Base-by-base conservation (phyloP, 495 filamentous ascomycete genomes). In the Bathelium albidoporum region DNA sequence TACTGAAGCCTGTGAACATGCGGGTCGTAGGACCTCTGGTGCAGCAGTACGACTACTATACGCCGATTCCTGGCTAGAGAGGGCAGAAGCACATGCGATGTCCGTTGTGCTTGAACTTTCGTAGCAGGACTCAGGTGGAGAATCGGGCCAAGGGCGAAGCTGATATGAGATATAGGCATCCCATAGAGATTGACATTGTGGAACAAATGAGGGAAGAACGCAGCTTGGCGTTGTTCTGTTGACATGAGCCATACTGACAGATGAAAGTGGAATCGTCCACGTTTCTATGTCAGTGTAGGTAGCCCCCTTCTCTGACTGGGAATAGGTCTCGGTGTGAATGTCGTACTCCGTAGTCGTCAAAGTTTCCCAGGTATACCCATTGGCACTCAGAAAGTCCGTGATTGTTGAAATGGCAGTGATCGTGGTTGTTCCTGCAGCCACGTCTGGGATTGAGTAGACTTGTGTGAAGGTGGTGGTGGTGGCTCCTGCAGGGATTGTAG, bases 171-270 rank as follows among this genome's bases (percentile, higher is more conserved):
- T 24, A 20, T 49, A 61, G 32, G 22, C n/a, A 28, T 49, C 44
- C 60, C 60, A 61, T n/a, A 26, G 20, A 14, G 60, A 61, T 31
- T 61, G 60, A 31, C 60, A 61, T 29, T 61, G 32, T 22, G 60
- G 60, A 32, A 61, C 60, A 28, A 12, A 44, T 28, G 18, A 16
- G 1, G 60, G 60, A 11, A 61, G 60, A 31, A 5, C 22, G 60
- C 60, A 61, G 14, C 10, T 24, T 18, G 60, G 60, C 10, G 20
- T 61, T 22, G 24, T 18, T 29, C 44, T 31, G 22, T 28, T 44
- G 29, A 31, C 32, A 24, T 61, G 26, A 49, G 60, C 34, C 11
- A 24, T 55, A 10, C 22, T 55, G 11, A 55, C 4, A 29, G 10
- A 55, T 55, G 11, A 2, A 29, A 9, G 26, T 11, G n/a, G n/a